Conservation (phyloP, 2,329 filamentous ascomycete genomes). For the Zasmidium citrigriseum region DNA sequence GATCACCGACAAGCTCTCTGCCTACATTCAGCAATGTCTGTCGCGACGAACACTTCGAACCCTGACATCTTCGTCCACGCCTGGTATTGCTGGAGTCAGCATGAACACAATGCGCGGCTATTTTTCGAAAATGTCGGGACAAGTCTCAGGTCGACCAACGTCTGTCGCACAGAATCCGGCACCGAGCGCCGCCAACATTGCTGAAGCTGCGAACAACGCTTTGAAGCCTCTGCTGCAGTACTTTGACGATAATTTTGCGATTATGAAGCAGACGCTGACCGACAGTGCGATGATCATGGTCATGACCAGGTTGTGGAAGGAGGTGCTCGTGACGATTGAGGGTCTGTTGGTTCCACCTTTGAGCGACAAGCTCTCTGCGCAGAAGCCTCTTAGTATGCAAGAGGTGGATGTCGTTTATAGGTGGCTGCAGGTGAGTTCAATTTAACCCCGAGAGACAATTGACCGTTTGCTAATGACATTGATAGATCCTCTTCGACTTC, state of each 20-base stretch:
- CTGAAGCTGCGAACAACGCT: slow-evolving; percentile 75
- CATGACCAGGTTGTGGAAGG: slow-evolving; percentile 98
- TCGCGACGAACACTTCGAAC: slow-evolving; percentile 77
- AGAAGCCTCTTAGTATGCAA: slow-evolving; percentile 78
- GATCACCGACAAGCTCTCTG: slow-evolving; percentile 96
- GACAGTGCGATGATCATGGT: slow-evolving; percentile 97
- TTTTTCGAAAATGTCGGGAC: slow-evolving; percentile 44
- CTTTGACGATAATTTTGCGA: slow-evolving; percentile 98
- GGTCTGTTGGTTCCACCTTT: slow-evolving; percentile 86
- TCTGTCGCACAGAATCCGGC: slow-evolving; percentile 21
- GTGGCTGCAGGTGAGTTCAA: slow-evolving; percentile 67
- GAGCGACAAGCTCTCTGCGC: slow-evolving; percentile 88
- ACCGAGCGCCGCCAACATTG: slow-evolving; percentile 45
- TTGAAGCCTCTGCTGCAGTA: slow-evolving; percentile 86
- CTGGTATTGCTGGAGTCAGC: slow-evolving; percentile 60
- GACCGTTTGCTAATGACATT: background rate
- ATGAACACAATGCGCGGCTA: slow-evolving; percentile 66
- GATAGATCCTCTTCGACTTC: slow-evolving; percentile 76
- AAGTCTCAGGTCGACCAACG: slow-evolving; percentile 39
- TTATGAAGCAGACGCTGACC: slow-evolving; percentile 96
- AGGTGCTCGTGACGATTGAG: slow-evolving; percentile 90
- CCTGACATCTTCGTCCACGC: slow-evolving; percentile 58
- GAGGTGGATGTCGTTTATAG: slow-evolving; percentile 94
- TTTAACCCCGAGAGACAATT: background rate
- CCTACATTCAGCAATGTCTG: slow-evolving; percentile 87